Base-by-base conservation (phyloP, 352 stramenopile genomes). In the Pythium dissimile region DNA sequence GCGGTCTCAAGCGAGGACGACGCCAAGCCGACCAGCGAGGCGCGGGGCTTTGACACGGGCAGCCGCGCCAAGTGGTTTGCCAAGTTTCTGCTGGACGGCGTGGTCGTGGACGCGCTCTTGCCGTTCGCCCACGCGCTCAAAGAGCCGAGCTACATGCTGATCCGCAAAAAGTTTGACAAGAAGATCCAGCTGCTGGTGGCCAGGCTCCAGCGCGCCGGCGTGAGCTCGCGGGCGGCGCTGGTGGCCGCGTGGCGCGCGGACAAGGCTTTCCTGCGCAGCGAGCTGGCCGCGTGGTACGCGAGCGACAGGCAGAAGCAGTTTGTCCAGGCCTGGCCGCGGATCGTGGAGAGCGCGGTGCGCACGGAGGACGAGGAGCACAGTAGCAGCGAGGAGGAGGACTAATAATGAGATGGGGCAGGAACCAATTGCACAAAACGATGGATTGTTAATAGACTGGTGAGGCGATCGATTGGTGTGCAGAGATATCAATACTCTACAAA, bases 71-170 rank as follows among this genome's bases (percentile, higher is more conserved):
- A 86, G 18, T 94, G 83, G 82, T 93, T 95, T 44, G 86, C 82
- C 38, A 92, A 92, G 59, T 90, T 86, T 16, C 41, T 95, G 42
- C 67, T 95, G 27, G 82, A 94, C 43, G 82, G 84, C 0, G 64
- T 84, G 13, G 71, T 91, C 3, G 37, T 92, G 10, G 26, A 70
- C 0, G 75, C 71, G 27, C 64, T 96, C 44, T 87, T 94, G 54
- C 81, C 92, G 23, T 92, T 88, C 31, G 89, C 89, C 23, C 91
- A 80, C 43, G 90, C 86, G 5, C 81, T 97, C 21, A 96, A 81
- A 56, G 94, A 98, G 48, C 92, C 96, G 62, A 98, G 97, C 62
- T 97, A 97, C 58, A 81, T 82, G 58, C 44, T 92, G 23, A 85
- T 92, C 51, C 82, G 82, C 51, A 90, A 92, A 59, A 89, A 90